Base-by-base conservation (phyloP, 2,329 filamentous ascomycete genomes). In the Penicillium capsulatum region DNA sequence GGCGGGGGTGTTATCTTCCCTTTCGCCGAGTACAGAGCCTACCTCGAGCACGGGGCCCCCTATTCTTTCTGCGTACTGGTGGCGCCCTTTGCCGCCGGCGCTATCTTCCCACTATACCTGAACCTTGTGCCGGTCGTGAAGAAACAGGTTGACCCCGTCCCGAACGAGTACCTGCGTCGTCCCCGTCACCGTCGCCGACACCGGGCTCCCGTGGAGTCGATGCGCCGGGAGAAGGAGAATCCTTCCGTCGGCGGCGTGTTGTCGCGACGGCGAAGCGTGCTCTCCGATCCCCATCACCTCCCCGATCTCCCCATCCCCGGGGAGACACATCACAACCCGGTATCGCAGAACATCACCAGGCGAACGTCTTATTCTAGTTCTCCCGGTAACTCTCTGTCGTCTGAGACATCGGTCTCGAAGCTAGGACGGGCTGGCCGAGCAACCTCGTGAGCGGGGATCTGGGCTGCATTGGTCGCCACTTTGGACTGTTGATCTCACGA, bases 1-100 rank as follows among this genome's bases (percentile, higher is more conserved):
- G 68, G 68, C 13, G 74, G 75, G 7, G 79, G 76, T 1, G 71
- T 70, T 1, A 65, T 73, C 20, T 74, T 80, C 40, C 74, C 77
- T 1, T 76, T 76, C 7, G 72, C 80, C 39, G 70, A 75, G 45
- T 71, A 69, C 36, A 69, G 68, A 1, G 69, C 73, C 6, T 55
- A 59, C 4, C 58, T 68, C 7, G 50, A 55, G 0, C 57, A 60
- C 3, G 66, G 68, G 15, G 54, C 67, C 1, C 62, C 65, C 13
- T 77, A 72, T 41, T 74, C 74, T 0, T 75, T 74, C 45, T 70
- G 70, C 37, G 72, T 81, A 10, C 66, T 75, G 3, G 61, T 77
- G 9, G 75, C 75, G 0, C 64, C 70, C 1, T 80, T 73, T 40
- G 66, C 67, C 1, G 69, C 65, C 5, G 76, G 75, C 1, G 59